A percentile compares a stretch with the other conserved stretches of the same genome.
These are phyloP conservation scores for Plasmodium coatneyi DNA, from an alignment of 169 alveolate species.

Conservation along the genomic window DNA sequence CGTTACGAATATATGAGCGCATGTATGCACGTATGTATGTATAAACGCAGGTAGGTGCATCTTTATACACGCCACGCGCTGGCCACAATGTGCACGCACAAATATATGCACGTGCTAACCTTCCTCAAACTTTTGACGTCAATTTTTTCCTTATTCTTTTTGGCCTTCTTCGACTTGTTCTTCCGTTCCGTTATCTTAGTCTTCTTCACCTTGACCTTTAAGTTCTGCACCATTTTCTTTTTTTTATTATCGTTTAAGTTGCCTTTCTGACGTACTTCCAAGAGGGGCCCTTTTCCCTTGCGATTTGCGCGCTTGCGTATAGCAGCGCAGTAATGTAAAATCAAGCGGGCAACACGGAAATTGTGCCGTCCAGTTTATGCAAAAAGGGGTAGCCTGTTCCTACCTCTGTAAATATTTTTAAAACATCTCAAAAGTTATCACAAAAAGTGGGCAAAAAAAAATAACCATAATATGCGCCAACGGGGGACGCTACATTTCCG, in stretches of 20 bases:
- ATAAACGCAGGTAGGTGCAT: not conserved
- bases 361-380: not conserved
- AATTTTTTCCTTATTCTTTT: conserved; percentile 45
- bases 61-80: not conserved
- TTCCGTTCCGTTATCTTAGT: conserved; percentile 65
- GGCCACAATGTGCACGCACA: not conserved
- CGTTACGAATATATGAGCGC: not conserved
- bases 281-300: not conserved
- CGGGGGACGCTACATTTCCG: not conserved
- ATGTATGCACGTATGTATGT: not conserved
- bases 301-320: not conserved
- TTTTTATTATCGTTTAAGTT: not conserved
- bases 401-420: not conserved
- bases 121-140: conserved; percentile 64
- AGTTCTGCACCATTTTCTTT: conserved; percentile 61
- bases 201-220: conserved; percentile 55
- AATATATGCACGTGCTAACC: conserved; percentile 7
- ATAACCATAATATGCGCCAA: not conserved
- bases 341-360: not conserved
- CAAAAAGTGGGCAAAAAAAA: not conserved
- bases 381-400: not conserved
- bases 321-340: not conserved
- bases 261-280: not conserved
- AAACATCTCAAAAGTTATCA: not conserved
- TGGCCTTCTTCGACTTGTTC: conserved; percentile 43